Percentiles rank a stretch among this genome's conserved stretches.
phyloP scores from a whole-genome alignment of 352 stramenopile species.

The Lagenidium sp. region DNA sequence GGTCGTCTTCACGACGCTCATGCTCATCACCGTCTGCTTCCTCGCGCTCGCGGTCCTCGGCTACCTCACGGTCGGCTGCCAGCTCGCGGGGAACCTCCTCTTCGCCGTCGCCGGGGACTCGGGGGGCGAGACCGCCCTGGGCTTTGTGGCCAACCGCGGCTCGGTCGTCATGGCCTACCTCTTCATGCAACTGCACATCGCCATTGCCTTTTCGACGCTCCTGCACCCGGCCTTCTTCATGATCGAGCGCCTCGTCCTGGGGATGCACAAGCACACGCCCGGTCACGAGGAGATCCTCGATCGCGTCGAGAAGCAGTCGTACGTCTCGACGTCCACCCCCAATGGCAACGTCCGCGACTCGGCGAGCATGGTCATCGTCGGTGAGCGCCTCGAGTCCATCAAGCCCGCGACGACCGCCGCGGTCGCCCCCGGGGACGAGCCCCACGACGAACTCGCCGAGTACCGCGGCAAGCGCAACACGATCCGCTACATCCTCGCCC shows the following conservation, averaged over 20 bases:
- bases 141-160: constrained; percentile 13
- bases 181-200: too few species aligned
- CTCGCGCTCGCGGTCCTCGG: constrained; percentile 22
- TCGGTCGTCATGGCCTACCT: constrained; percentile 18
- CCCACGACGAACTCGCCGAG: constrained; percentile 22
- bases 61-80: too few species aligned
- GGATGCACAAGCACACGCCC: constrained; percentile 26
- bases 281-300: constrained; percentile 1
- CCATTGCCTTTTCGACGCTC: constrained; percentile 23
- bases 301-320: too few species aligned
- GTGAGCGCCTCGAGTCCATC: too few species aligned
- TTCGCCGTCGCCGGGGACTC: constrained; percentile 15
- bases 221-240: constrained; percentile 35
- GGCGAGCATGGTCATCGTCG: constrained; percentile 19
- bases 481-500: constrained; percentile 36
- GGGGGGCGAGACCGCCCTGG: constrained; percentile 7
- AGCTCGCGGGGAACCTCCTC: constrained; percentile 26
- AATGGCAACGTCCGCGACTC: constrained; percentile 6
- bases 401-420: constrained; percentile 24
- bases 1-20: too few species aligned
- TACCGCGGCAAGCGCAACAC: constrained; percentile 37
- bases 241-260: constrained; percentile 17
- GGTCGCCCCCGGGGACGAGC: constrained; percentile 19
- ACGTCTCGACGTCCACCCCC: background rate
- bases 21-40: constrained; percentile 44